phyloP scores from a whole-genome alignment of 331 rosid genomes.

The Arachis monticola region DNA sequence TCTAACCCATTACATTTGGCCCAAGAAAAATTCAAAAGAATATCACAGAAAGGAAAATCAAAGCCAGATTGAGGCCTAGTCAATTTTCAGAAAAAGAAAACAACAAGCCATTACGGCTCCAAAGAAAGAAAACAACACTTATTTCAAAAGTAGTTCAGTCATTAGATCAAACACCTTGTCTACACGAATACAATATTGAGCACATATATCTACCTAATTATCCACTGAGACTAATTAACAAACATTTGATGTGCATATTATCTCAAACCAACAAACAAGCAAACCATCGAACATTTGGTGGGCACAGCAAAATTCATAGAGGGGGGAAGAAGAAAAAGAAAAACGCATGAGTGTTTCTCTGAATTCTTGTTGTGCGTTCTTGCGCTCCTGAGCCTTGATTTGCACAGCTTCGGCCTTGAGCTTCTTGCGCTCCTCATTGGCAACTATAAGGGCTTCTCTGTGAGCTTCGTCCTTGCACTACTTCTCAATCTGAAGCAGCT shows the following conservation, averaged over 20 bases:
- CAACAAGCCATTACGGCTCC: too few relatives aligned
- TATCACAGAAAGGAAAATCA: neutral
- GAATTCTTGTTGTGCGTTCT: constrained; percentile 66
- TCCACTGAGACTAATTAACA: neutral
- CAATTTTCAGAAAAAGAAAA: too few relatives aligned
- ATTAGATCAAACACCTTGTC: neutral
- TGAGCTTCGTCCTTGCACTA: constrained; percentile 74
- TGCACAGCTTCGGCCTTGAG: constrained; percentile 78
- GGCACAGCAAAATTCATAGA: neutral
- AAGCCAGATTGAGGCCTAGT: too few relatives aligned
- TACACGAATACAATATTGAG: neutral
- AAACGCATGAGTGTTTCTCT: constrained; percentile 71
- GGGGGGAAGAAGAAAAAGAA: neutral
- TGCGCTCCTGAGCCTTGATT: constrained; percentile 75
- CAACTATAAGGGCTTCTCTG: constrained; percentile 67
- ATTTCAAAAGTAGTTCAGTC: too few relatives aligned
- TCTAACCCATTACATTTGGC: neutral
- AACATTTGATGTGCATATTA: neutral
- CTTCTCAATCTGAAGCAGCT: constrained; percentile 68
- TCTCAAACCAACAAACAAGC: neutral
- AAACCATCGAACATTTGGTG: neutral
- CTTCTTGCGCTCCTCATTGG: constrained; percentile 77
- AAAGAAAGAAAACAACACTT: too few relatives aligned
- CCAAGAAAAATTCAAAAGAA: neutral
- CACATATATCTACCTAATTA: neutral